Conservation (phyloP, 768 basidiomycete species). For the Sarcodon aspratus region DNA sequence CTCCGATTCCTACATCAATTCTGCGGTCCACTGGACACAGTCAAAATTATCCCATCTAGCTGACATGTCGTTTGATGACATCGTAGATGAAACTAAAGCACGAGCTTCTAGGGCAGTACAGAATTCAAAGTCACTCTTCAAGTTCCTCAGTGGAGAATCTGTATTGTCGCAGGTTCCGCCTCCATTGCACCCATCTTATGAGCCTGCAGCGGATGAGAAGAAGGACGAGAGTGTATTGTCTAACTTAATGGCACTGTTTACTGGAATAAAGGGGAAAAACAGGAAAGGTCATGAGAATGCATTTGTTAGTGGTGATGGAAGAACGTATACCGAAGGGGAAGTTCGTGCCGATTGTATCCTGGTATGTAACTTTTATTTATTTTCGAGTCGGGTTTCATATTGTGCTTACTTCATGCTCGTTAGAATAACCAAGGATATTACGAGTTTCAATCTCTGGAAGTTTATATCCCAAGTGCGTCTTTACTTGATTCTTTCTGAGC, state of each 20-base stretch:
- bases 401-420: slow-evolving; percentile 4
- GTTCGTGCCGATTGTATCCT: slow-evolving; percentile 70
- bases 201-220: slow-evolving; percentile 18
- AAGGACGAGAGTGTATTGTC: slow-evolving; percentile 24
- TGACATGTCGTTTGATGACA: slow-evolving; percentile 46
- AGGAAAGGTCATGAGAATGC: slow-evolving; percentile 17
- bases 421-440: slow-evolving; percentile 63
- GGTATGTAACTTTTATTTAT: slow-evolving; percentile 34
- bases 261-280: slow-evolving; percentile 39
- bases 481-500: slow-evolving; percentile 1
- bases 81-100: slow-evolving; percentile 33
- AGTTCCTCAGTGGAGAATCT: slow-evolving; percentile 61
- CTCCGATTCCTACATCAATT: slow-evolving; percentile 33
- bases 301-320: slow-evolving; percentile 22
- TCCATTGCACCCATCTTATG: slow-evolving; percentile 14
- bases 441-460: slow-evolving; percentile 63
- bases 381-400: not conserved
- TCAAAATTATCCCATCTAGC: slow-evolving; percentile 28
- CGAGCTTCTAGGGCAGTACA: slow-evolving; percentile 29
- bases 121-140: slow-evolving; percentile 45
- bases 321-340: slow-evolving; percentile 60
- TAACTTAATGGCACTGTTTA: slow-evolving; percentile 58
- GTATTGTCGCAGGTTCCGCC: slow-evolving; percentile 23
- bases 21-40: slow-evolving; percentile 29
- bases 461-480: slow-evolving; percentile 69